Base-by-base conservation (phyloP, 2,329 filamentous ascomycete genomes). In the Nothophaeocryptopus gaeumannii region DNA sequence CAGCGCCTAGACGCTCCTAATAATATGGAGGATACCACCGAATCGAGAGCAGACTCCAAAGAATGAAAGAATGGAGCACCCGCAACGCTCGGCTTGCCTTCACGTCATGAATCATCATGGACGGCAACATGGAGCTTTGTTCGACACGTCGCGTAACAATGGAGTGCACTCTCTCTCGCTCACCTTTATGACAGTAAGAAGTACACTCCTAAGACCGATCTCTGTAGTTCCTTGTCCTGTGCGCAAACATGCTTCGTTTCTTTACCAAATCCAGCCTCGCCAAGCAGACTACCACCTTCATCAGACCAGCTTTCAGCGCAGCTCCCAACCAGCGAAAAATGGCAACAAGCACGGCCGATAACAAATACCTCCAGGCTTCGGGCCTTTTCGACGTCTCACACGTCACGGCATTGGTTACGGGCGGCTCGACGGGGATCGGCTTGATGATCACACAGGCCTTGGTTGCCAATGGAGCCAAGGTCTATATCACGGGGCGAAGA, bases 401-500 rank as follows among this genome's bases (percentile, higher is more conserved):
- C 47, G 60, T 75, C 50, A 74, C 71, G 5, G 72, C 72, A 10
- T 54, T 75, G 12, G 72, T 74, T 8, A 75, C 73, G 8, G 73
- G 73, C n/a, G 72, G 73, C 20, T 71, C 67, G 15, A 74, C 71
- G 1, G 72, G 72, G 13, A 67, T 75, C 49, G 44, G 44, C 31
- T 31, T 52, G 9, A 68, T 70, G 67, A 70, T 70, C 30, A 63
- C 67, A 5, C 66, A 69, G 47, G 67, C 67, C 2, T 58, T 70
- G 2, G 59, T 65, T 5, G 45, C 61, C 13, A 70, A 70, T 44
- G 67, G 67, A 29, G 67, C 67, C 2, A 70, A 76, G 58, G 73
- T 76, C 8, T 76, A 76, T 60, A 75, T 76, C 51, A 72, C 72
- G 14, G 72, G 74, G 16, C 64, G 74, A 26, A 70, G 72, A 41